Base-by-base conservation (phyloP, 257 asterid species). In the Leptodermis oblonga region DNA sequence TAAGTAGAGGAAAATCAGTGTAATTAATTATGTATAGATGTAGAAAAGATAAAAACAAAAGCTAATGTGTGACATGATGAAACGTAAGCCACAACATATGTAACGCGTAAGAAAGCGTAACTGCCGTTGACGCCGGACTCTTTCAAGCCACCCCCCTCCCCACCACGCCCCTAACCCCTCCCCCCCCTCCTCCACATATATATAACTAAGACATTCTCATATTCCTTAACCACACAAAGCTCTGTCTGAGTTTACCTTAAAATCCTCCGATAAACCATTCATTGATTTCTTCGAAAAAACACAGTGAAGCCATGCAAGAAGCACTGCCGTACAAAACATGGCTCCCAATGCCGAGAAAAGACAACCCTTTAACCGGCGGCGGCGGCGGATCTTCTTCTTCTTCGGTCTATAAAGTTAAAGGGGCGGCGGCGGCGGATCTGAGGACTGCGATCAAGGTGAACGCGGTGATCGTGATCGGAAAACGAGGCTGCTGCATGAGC, bases 401-500 rank as follows among this genome's bases (percentile, higher is more conserved):
- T n/a, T 56, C 68, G 23, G 30, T 33, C 3, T 34, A 25, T 46
- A 25, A 48, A 0, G 30, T 62, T 1, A 68, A 43, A 54, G 72
- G 62, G 0, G 30, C 66, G 1, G 23, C 66, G 2, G 48, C 23
- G 37, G 60, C 15, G 13, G 70, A 52, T 55, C 26, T 81, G 61
- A 72, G 73, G 69, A 65, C 70, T 6, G 51, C 55, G 42, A 73
- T 84, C 0, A 45, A 48, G 15, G 86, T 76, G 30, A 84, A 77
- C 56, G 70, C 88, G 11, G 73, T 81, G 67, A 72, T 81, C 23
- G 81, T 84, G 34, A 79, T 81, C 30, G 76, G 78, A 0, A 76
- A 22, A 11, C 76, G 70, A 0, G 86, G 82, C 0, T 84, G 88
- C 56, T 84, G 88, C 66, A 77, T 84, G 86, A 81, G 77, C 80